Percentiles rank a stretch among this genome's conserved stretches.
These are phyloP conservation scores for Endothia cerciana DNA, from an alignment of 2,329 filamentous ascomycete genomes.

Conservation along the genomic window DNA sequence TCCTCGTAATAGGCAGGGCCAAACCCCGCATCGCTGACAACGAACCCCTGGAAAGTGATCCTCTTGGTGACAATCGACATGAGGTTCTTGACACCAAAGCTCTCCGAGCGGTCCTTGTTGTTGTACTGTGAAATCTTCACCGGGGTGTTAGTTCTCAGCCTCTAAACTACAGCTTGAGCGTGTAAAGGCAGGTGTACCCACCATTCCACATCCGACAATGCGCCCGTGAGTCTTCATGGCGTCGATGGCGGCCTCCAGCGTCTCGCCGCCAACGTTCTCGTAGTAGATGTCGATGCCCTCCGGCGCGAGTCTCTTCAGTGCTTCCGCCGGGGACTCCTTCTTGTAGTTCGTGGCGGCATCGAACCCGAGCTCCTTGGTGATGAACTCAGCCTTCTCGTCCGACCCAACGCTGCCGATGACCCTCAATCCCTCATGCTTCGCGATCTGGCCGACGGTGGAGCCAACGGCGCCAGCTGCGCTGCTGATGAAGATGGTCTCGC, in stretches of 20 bases:
- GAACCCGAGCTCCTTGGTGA: slow-evolving; percentile 54
- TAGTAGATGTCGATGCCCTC: slow-evolving; percentile 74
- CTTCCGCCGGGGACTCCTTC: slow-evolving; percentile 72
- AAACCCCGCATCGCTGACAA: slow-evolving; percentile 68
- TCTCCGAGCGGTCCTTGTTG: slow-evolving; percentile 48
- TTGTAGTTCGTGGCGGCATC: slow-evolving; percentile 84
- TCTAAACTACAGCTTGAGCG: background rate
- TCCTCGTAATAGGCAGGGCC: slow-evolving; percentile 68
- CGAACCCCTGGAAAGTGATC: slow-evolving; percentile 75
- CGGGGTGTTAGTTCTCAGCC: slow-evolving; percentile 38
- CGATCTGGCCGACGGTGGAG: slow-evolving; percentile 80
- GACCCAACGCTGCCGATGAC: slow-evolving; percentile 82
- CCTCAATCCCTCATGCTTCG: slow-evolving; percentile 77
- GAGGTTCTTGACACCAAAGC: slow-evolving; percentile 70
- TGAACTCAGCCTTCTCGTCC: slow-evolving; percentile 77
- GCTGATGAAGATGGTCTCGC: slow-evolving; percentile 81
- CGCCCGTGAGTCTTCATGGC: slow-evolving; percentile 65
- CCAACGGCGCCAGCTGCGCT: slow-evolving; percentile 82
- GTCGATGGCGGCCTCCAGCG: slow-evolving; percentile 50
- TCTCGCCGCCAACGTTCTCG: slow-evolving; percentile 58
- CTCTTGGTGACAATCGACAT: slow-evolving; percentile 68
- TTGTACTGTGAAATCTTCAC: slow-evolving; percentile 76
- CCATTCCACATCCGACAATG: slow-evolving; percentile 67
- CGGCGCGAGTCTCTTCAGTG: slow-evolving; percentile 71
- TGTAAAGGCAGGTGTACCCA: slow-evolving; percentile 36